Evolutionary conservation across 495 filamentous ascomycete genomes (phyloP), one percentile per base, ranked within the genome.

Genomic region (Cercophora newfieldiana): DNA sequence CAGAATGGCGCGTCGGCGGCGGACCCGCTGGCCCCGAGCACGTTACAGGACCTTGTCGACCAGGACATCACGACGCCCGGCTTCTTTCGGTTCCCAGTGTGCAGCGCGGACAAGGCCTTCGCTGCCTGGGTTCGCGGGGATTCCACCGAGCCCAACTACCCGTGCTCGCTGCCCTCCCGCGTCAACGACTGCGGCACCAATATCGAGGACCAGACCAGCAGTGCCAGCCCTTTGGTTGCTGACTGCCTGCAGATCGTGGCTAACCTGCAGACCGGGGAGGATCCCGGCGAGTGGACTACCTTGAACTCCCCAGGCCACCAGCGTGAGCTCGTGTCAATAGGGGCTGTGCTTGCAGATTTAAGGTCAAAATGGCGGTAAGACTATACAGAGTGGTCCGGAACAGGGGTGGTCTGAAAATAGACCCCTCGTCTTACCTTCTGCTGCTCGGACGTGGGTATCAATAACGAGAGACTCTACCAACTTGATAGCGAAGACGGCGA

Each of bases 21-120:
- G 1, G 68, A 78, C 63, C 68, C 69, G 3, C n/a, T 21, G 21
- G 50, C 22, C 50, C 8, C 50, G 50, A 19, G 14, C 50, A n/a
- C 50, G 50, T 10, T 21, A 26, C n/a, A 29, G 28, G 31, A 47
- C 58, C 21, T 37, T 12, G 31, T 22, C 53, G 57, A 72, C 62
- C 7, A 48, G 29, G 68, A 77, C 59, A 58, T 76, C 58, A 76
- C 71, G 24, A 71, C 68, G 0, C 69, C 75, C 7, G 72, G 71
- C 31, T 75, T 67, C 64, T 68, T 79, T 25, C 67, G 67, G 1
- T 57, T 80, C 2, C 75, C 78, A 28, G 74, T 77, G 0, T 78
- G 77, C 66, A 73, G 69, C 29, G 29, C 67, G 31, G 68, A 73
- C 44, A 12, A 47, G 18, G 72, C 72, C 25, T 71, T 60, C 37